Conservation (phyloP, 2,329 filamentous ascomycete species). For the Fusarium napiforme region DNA sequence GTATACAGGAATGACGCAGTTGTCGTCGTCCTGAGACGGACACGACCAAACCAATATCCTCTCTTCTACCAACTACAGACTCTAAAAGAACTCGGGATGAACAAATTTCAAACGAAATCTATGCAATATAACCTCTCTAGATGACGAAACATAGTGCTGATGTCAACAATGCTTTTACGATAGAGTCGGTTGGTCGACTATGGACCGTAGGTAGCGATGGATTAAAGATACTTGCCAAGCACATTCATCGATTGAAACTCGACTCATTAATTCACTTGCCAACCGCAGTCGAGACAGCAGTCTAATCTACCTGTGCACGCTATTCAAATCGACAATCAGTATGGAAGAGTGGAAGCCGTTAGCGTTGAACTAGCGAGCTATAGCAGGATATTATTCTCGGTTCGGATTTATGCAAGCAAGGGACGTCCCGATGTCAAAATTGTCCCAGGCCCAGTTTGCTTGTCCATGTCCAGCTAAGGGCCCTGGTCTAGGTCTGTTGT, state of each 20-base stretch:
- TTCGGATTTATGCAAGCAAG: slow-evolving; percentile 27
- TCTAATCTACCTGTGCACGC: neutral
- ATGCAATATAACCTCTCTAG: neutral
- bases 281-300: neutral
- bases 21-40: neutral
- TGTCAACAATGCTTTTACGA: neutral
- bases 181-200: neutral
- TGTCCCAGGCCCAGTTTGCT: slow-evolving; percentile 6
- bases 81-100: neutral
- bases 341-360: slow-evolving; percentile 1
- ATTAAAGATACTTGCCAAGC: neutral
- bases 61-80: neutral
- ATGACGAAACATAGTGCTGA: neutral
- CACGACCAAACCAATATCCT: neutral
- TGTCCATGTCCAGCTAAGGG: neutral
- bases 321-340: neutral
- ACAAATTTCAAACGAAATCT: neutral
- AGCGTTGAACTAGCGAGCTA: slow-evolving; percentile 14
- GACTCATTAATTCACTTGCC: neutral
- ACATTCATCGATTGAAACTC: neutral
- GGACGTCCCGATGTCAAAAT: slow-evolving; percentile 20
- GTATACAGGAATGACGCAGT: neutral
- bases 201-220: neutral
- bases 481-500: slow-evolving; percentile 4
- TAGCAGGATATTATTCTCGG: slow-evolving; percentile 1